Percentiles rank a stretch among this genome's conserved stretches.
These are phyloP conservation scores for Ilex aquifolium DNA, from an alignment of 257 asterid genomes.

Conservation along the genomic window DNA sequence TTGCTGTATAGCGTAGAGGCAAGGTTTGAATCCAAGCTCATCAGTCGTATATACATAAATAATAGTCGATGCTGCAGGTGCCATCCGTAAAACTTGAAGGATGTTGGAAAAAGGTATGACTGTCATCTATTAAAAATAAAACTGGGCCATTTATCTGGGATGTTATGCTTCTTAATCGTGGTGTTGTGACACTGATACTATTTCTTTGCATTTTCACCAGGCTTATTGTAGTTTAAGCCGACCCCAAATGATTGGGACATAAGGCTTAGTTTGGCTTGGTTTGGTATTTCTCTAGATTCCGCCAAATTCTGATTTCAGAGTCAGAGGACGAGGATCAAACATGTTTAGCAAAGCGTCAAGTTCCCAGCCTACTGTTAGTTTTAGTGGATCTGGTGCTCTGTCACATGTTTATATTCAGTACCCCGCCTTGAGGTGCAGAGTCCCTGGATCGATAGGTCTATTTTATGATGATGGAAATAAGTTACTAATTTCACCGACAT, in stretches of 20 bases:
- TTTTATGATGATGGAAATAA: conserved; percentile 81
- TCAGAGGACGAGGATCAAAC: conserved; percentile 21
- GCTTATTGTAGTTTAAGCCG: not conserved
- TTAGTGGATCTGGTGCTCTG: conserved; percentile 71
- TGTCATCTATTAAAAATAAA: not conserved
- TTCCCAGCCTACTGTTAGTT: conserved; percentile 42
- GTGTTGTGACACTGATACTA: not conserved
- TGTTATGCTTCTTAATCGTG: not conserved
- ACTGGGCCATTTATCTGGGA: not conserved
- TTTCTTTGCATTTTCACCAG: not conserved
- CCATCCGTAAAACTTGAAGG: not conserved
- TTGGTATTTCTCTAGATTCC: conserved; percentile 1
- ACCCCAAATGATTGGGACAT: not conserved
- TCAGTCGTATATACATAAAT: not conserved
- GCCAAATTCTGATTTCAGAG: conserved; percentile 15
- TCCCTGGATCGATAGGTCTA: conserved; percentile 55
- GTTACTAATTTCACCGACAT: conserved; percentile 57
- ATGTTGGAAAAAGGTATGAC: not conserved
- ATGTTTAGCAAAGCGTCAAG: conserved; percentile 68
- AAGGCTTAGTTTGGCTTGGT: not conserved
- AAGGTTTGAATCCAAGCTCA: conserved; percentile 35
- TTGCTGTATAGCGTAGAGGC: conserved; percentile 49
- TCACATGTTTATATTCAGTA: conserved; percentile 75
- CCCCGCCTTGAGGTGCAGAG: conserved; percentile 71
- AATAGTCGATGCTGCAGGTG: too few relatives aligned